Conservation (phyloP, 192 early-diverging fungal genomes). For the Backusella tarrabulga region DNA sequence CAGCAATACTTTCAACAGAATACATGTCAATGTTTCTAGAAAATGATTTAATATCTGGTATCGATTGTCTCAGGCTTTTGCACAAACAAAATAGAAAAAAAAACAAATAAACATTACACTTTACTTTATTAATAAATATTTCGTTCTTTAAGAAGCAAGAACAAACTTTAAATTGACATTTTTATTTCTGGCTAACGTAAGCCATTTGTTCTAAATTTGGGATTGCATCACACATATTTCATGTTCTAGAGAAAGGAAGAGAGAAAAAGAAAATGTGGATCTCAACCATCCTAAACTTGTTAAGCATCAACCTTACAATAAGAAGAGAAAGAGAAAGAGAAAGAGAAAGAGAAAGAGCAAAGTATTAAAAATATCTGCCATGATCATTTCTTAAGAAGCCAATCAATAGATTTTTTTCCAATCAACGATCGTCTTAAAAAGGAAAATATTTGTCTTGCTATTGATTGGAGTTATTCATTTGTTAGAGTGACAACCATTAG, state of each 20-base stretch:
- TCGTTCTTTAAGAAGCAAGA: not conserved
- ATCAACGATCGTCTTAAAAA: not conserved
- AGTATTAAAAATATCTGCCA: not conserved
- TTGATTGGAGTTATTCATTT: not conserved
- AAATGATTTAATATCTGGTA: not conserved
- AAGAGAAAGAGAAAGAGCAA: not conserved
- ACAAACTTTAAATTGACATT: not conserved
- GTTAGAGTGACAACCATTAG: slow-evolving; percentile 6
- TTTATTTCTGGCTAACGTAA: not conserved
- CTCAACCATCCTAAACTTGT: not conserved
- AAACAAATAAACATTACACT: not conserved
- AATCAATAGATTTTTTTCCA: not conserved
- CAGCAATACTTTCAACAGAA: not conserved
- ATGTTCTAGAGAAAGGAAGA: not conserved
- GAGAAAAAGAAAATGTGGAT: not conserved
- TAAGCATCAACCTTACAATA: not conserved
- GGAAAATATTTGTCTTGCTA: not conserved
- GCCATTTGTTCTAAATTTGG: not conserved
- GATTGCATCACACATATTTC: not conserved
- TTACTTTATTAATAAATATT: slow-evolving; percentile 1
- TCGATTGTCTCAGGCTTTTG: not conserved
- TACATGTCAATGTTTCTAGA: not conserved
- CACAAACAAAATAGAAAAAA: not conserved
- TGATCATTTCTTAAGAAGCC: not conserved
- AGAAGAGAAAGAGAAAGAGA: not conserved